These are phyloP conservation scores for Paraphaeosphaeria minitans DNA, from an alignment of 2,329 filamentous ascomycete genomes.

Conservation along the genomic window DNA sequence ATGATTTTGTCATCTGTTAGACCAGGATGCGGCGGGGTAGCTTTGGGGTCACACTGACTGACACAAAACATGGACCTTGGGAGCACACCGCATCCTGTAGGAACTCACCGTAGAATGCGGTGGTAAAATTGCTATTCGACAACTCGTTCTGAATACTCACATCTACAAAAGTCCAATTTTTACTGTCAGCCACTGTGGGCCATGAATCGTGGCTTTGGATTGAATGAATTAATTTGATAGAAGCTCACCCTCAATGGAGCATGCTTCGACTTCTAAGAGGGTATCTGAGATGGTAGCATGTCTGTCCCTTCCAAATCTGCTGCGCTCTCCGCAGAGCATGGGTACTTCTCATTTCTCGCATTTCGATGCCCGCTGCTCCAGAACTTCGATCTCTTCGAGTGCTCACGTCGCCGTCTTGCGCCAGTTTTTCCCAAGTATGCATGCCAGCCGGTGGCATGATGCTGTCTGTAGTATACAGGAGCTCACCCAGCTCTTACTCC, in stretches of 20 bases:
- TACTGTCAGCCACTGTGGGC: too few relatives aligned
- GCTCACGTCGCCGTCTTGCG: neutral
- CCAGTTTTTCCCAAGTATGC: neutral
- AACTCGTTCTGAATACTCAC: too few relatives aligned
- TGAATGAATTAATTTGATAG: neutral
- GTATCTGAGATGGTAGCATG: neutral
- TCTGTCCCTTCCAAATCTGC: neutral
- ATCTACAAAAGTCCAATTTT: too few relatives aligned
- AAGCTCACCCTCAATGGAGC: neutral
- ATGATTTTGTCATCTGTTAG: too few relatives aligned
- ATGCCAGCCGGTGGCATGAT: neutral
- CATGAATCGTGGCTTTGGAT: neutral
- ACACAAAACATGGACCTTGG: too few relatives aligned
- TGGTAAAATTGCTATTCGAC: too few relatives aligned
- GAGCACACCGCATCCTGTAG: too few relatives aligned
- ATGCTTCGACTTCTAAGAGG: neutral
- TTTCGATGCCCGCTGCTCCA: neutral
- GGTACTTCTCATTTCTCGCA: neutral
- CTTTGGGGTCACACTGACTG: too few relatives aligned
- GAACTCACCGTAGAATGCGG: too few relatives aligned
- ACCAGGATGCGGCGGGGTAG: neutral
- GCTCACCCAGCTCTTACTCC: constrained; percentile 60
- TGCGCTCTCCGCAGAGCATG: neutral
- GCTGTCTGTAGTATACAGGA: neutral
- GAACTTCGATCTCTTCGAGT: neutral